Evolutionary conservation across 2,329 filamentous ascomycete genomes (phyloP), one percentile per base, ranked within the genome.

Genomic region (Alternaria burnsii): DNA sequence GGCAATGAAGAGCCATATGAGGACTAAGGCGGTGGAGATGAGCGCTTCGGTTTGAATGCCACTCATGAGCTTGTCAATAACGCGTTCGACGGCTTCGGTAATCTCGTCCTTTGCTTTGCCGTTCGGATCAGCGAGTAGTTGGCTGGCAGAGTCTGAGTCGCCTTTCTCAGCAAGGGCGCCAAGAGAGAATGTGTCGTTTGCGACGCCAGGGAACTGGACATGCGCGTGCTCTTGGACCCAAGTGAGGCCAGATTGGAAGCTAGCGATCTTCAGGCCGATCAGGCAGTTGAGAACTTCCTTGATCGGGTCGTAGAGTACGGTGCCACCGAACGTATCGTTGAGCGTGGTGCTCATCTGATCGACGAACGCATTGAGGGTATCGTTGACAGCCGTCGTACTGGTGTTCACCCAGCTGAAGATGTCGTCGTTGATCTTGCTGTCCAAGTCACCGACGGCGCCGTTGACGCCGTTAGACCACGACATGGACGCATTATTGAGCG

Each of bases 151-250:
- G 7, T 80, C 76, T 55, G 80, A 79, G 53, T 79, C 76, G 59
- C 81, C 78, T 47, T 87, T 77, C 69, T 84, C 84, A 26, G 82
- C 83, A 32, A 87, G 82, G 57, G 94, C 91, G 42, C 94, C 93
- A 54, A 89, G 82, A 59, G 92, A 94, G 80, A 98, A 97, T 1
- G 91, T 91, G 75, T 97, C 86, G 70, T 92, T 90, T 26, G 87
- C 84, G 62, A 98, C 88, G 54, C 87, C 80, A 0, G 95, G 95
- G 69, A 99, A 90, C 61, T 87, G 83, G 69, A 99, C 86, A 63
- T 95, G 87, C 4, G 95, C 93, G 75, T 98, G 83, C 68, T 98
- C 90, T 71, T 91, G 87, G 11, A 97, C 91, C 94, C 94, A 99
- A 1, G 92, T 97, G n/a, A 98, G 84, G 12, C 91, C 95, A 73